phyloP scores from a whole-genome alignment of 2,329 filamentous ascomycete species.

The Teratosphaeria destructans region DNA sequence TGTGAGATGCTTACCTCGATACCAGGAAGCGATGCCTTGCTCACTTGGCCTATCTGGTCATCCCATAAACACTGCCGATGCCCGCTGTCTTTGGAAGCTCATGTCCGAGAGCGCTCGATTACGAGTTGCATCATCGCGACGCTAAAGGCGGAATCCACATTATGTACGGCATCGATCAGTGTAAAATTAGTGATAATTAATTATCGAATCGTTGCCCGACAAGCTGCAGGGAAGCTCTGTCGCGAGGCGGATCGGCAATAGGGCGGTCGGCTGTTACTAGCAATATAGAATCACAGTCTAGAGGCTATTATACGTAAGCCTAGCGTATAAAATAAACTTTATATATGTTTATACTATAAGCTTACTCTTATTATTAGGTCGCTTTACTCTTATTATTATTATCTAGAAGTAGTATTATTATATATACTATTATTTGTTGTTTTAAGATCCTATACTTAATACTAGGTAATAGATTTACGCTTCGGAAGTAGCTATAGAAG shows the following conservation, averaged over 20 bases:
- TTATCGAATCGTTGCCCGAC: neutral
- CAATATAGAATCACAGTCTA: no score
- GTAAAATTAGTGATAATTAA: neutral
- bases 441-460: no score
- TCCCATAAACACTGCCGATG: neutral
- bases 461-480: no score
- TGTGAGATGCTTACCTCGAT: neutral
- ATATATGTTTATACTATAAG: no score
- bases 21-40: neutral
- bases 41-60: neutral
- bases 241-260: conserved; percentile 6
- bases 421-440: no score
- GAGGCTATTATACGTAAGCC: no score
- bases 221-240: conserved; percentile 1
- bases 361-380: no score
- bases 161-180: neutral
- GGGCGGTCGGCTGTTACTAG: no score
- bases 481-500: no score
- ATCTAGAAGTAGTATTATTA: no score
- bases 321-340: no score
- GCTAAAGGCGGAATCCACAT: neutral
- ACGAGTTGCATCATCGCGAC: neutral
- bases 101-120: neutral
- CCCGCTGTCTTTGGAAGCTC: neutral
- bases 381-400: no score